Base-by-base conservation (phyloP, 2,329 filamentous ascomycete genomes). In the Fusarium odoratissimum region DNA sequence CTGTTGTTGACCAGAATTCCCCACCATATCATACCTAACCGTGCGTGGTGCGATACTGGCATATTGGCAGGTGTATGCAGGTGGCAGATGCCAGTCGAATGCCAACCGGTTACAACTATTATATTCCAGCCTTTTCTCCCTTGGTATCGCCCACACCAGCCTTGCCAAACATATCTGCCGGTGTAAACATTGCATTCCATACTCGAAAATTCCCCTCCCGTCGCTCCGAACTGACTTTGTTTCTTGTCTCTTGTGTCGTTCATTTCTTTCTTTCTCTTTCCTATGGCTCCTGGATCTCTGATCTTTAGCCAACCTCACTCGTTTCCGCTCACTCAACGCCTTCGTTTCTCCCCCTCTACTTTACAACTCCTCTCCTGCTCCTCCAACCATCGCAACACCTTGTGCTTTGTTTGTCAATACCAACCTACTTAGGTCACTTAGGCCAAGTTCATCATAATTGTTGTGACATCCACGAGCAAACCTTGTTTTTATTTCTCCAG, bases 171-270 rank as follows among this genome's bases (percentile, higher is more conserved):
- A 71, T 67, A 58, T 72, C 74, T 60, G 54, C 68, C 70, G 57
- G 67, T 66, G 74, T 77, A 76, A 77, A 78, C 70, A 79, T 78
- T 79, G 74, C 78, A 79, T 79, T 80, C 76, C 77, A 68, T 55
- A 46, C 48, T 64, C 60, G 44, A 64, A 54, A 63, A 56, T 33
- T 45, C 45, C 41, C 48, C 56, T 59, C 52, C 51, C 40, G 56
- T 60, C 56, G 37, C 64, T 46, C 67, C 61, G 55, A 45, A 55
- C 68, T 67, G 60, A 61, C 71, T 70, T 68, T 72, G 62, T 41
- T 46, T 59, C 60, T 67, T 69, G 67, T 71, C 71, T 69, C 64
- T 38, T 58, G 46, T 33, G 46, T 72, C 58, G 48, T 70, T 63
- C 46, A 33, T 64, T 63, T 68, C 57, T 55, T 60, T 55, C 57